These are phyloP conservation scores for Alopecurus myosuroides DNA, from an alignment of 176 grass and related monocot genomes.

Conservation along the genomic window DNA sequence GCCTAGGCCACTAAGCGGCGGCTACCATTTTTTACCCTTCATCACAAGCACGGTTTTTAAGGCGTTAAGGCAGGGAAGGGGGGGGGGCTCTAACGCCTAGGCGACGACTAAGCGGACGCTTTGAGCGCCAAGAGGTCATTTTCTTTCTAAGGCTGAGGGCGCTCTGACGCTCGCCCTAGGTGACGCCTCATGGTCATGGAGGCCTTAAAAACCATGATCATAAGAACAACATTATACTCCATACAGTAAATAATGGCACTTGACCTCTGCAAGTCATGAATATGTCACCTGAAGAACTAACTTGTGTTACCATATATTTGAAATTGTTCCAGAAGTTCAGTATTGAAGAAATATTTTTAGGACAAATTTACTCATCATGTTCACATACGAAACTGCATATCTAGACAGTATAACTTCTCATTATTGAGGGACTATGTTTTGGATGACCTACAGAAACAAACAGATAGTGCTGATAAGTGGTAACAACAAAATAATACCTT, in stretches of 20 bases:
- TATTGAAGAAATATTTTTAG: neutral
- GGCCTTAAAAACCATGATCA: no score
- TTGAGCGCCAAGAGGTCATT: no score
- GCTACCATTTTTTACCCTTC: no score
- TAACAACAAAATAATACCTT: slow-evolving; percentile 49
- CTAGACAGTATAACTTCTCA: neutral
- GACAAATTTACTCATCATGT: neutral
- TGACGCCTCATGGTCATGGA: no score
- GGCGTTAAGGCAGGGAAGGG: no score
- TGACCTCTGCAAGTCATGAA: neutral
- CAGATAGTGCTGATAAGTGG: neutral
- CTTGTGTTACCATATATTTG: neutral
- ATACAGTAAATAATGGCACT: neutral
- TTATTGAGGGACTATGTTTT: neutral
- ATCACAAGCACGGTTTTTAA: no score
- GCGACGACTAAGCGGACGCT: no score
- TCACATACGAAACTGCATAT: neutral
- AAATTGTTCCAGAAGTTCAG: neutral
- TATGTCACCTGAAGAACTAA: neutral
- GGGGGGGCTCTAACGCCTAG: no score
- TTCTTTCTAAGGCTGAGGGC: no score
- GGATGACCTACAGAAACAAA: neutral
- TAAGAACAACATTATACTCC: neutral
- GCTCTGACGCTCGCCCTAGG: no score
- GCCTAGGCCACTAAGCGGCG: no score